Conservation (phyloP, 306 rosid species). For the Medicago arabica region DNA sequence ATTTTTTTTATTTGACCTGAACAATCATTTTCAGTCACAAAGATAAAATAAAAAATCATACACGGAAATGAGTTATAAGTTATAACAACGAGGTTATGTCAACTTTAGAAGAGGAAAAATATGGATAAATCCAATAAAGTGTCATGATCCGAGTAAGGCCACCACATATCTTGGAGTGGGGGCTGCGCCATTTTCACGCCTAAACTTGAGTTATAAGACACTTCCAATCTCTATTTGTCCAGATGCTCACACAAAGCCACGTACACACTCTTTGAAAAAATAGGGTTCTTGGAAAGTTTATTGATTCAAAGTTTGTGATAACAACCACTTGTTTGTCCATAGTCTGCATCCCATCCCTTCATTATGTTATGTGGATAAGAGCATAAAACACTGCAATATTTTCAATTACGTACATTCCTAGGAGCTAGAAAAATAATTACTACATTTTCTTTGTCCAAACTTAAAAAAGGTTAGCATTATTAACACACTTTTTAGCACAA, state of each 20-base stretch:
- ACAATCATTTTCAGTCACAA: no score
- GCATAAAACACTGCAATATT: slow-evolving; percentile 6
- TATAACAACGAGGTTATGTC: slow-evolving; percentile 7
- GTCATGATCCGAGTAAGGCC: slow-evolving; percentile 44
- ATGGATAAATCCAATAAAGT: slow-evolving; percentile 12
- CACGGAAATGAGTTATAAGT: no score
- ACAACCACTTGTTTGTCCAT: slow-evolving; percentile 40
- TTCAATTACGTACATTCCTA: slow-evolving; percentile 20
- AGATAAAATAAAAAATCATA: no score
- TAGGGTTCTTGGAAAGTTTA: not conserved
- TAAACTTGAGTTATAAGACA: slow-evolving; percentile 23
- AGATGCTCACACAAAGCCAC: not conserved
- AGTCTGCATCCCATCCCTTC: slow-evolving; percentile 8
- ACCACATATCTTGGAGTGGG: slow-evolving; percentile 44
- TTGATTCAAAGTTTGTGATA: slow-evolving; percentile 52
- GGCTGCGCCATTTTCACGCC: slow-evolving; percentile 44
- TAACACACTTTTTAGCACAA: no score
- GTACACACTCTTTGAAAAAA: not conserved
- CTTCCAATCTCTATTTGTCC: slow-evolving; percentile 30
- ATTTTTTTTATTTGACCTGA: no score
- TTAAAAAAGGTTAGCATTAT: no score
- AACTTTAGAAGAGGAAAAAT: slow-evolving; percentile 16
- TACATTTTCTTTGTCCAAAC: not conserved
- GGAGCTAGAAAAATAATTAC: not conserved
- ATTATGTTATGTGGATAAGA: slow-evolving; percentile 10